These are phyloP conservation scores for Hypoxylon sp. DNA, from an alignment of 2,329 filamentous ascomycete genomes.

Conservation along the genomic window DNA sequence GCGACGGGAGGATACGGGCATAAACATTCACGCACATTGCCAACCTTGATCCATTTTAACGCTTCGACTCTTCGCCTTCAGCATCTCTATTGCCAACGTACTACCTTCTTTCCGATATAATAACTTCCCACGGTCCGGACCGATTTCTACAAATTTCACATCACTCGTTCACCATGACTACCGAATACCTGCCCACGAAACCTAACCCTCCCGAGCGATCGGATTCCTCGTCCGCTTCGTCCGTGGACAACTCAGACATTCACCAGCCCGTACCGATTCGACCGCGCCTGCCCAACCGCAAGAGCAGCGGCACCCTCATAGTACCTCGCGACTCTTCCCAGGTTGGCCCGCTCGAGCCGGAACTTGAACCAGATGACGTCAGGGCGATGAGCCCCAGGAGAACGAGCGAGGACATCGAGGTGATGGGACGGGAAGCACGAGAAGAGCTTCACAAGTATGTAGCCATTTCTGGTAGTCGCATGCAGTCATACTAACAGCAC, in stretches of 20 bases:
- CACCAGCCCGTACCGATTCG: slow-evolving; percentile 63
- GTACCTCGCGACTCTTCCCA: slow-evolving; percentile 79
- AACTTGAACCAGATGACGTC: slow-evolving; percentile 87
- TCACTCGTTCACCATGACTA: slow-evolving; percentile 37
- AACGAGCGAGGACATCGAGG: slow-evolving; percentile 89
- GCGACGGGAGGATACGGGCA: slow-evolving; percentile 38
- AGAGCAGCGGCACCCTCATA: slow-evolving; percentile 83
- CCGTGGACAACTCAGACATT: slow-evolving; percentile 47
- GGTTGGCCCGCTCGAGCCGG: slow-evolving; percentile 74
- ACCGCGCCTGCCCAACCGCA: slow-evolving; percentile 74
- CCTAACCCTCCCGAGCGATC: slow-evolving; percentile 42
- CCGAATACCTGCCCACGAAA: slow-evolving; percentile 34
- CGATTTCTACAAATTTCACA: slow-evolving; percentile 4
- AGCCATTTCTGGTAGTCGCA: not conserved
- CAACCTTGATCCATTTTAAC: slow-evolving; percentile 28
- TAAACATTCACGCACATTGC: slow-evolving; percentile 22
- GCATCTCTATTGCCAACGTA: slow-evolving; percentile 18
- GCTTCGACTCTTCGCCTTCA: slow-evolving; percentile 15
- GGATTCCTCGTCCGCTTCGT: slow-evolving; percentile 44
- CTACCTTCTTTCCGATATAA: slow-evolving; percentile 22
- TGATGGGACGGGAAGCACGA: slow-evolving; percentile 82
- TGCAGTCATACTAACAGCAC: slow-evolving; percentile 10
- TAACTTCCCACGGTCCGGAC: slow-evolving; percentile 25
- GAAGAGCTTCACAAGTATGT: slow-evolving; percentile 66
- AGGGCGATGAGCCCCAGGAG: slow-evolving; percentile 92